Base-by-base conservation (phyloP, 1,284 basidiomycete genomes). In the Ganoderma lucidum region DNA sequence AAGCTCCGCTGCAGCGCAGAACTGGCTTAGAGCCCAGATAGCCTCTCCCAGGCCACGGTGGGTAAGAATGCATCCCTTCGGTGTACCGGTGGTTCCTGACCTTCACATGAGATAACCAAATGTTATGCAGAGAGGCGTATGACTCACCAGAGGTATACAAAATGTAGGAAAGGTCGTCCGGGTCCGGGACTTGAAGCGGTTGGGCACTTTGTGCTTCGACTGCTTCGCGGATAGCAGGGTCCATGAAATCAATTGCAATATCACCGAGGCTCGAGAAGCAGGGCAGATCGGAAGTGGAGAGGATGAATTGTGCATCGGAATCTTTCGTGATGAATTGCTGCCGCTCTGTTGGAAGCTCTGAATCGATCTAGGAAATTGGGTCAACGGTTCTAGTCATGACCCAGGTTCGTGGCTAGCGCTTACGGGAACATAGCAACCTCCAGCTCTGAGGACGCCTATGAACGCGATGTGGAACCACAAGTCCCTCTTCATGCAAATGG, bases 1-100 rank as follows among this genome's bases (percentile, higher is more conserved):
- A 76, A 82, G 81, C 32, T 76, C 76, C 44, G 82, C 81, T 32
- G 80, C 71, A 10, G 82, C 80, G n/a, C 83, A 74, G 28, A 82
- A 80, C 55, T 76, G 81, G 65, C 81, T 81, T 39, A 87, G 73
- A 19, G 84, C 82, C 62, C 82, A 72, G 30, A 85, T 82, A 2
- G 84, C 86, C 73, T 84, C 82, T 19, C 79, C 74, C 17, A 87
- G 78, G 12, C 86, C 85, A 14, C 76, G 68, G 69, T 87, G 83
- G 15, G 84, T 86, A 42, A 86, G 73, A n/a, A 88, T 76, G 74
- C 87, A 88, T n/a, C 87, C 87, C 72, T 88, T 88, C 1, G 87
- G 87, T 55, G 81, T 85, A 42, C 87, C 87, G 2, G 86, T 88
- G 2, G 86, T 88, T 6, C 86, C 85, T 86, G 23, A n/a, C 30